A percentile compares a stretch with the other conserved stretches of the same genome.
phyloP scores from a whole-genome alignment of 352 stramenopile genomes.

The Globisporangium acanthophoron region DNA sequence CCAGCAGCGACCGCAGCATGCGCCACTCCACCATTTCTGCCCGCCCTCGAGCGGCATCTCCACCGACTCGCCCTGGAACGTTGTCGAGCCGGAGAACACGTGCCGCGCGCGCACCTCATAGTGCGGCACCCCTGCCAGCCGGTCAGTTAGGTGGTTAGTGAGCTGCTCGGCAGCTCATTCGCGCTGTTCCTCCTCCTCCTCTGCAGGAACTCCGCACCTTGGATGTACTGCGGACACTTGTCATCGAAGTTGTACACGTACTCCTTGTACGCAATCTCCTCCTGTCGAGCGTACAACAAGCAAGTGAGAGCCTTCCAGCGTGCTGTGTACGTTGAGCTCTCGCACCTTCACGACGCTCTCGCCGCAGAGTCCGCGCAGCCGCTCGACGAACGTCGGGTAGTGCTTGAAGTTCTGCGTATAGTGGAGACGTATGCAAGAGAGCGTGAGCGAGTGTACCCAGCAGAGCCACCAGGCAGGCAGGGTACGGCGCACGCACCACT shows the following conservation, averaged over 20 bases:
- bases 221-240: conserved; percentile 83
- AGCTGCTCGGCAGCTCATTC: too few species aligned
- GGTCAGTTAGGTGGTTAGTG: too few species aligned
- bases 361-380: conserved; percentile 64
- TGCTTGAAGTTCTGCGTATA: conserved; percentile 66
- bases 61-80: conserved; percentile 72
- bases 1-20: neutral
- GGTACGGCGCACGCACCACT: conserved; percentile 39
- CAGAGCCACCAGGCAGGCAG: neutral
- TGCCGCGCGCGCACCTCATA: conserved; percentile 80
- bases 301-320: neutral
- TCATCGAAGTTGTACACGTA: conserved; percentile 89
- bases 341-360: conserved; percentile 77
- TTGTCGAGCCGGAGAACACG: conserved; percentile 77
- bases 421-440: neutral
- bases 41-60: conserved; percentile 69
- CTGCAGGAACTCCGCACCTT: conserved; percentile 22
- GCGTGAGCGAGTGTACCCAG: neutral
- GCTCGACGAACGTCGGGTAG: conserved; percentile 78
- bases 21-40: conserved; percentile 60
- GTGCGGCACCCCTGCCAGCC: conserved; percentile 51
- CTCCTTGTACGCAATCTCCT: conserved; percentile 86
- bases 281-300: conserved; percentile 19
- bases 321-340: neutral
- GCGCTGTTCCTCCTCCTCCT: too few species aligned